Evolutionary conservation across 2,329 filamentous ascomycete genomes (phyloP).

Genomic region (Rutstroemia sp.): DNA sequence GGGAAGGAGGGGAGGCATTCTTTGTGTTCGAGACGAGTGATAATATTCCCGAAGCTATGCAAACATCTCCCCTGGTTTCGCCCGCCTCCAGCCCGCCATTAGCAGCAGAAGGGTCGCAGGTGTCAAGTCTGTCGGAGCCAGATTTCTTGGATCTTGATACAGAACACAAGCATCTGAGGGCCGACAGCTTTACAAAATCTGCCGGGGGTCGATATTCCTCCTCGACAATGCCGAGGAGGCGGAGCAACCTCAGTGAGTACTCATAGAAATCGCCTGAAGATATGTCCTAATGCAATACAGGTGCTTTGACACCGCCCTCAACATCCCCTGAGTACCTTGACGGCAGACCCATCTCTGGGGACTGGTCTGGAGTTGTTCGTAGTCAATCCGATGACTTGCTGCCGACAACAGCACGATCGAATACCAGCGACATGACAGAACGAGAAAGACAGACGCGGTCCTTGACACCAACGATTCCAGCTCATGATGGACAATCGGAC

Average conservation of each 20-base stretch:
- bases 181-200: constrained; percentile 36
- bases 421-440: constrained; percentile 24
- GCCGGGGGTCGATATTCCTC: constrained; percentile 37
- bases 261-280: neutral
- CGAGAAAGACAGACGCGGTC: constrained; percentile 32
- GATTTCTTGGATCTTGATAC: constrained; percentile 58
- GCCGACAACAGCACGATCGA: constrained; percentile 37
- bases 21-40: constrained; percentile 97
- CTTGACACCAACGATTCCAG: constrained; percentile 32
- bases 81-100: constrained; percentile 80
- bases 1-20: constrained; percentile 95
- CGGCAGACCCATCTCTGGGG: constrained; percentile 41
- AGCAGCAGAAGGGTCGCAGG: constrained; percentile 36
- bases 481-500: constrained; percentile 23
- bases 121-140: constrained; percentile 53
- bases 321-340: constrained; percentile 44
- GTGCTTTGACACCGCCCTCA: constrained; percentile 41
- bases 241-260: constrained; percentile 26
- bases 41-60: constrained; percentile 83
- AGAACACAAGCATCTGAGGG: constrained; percentile 32
- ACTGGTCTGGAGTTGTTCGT: constrained; percentile 41
- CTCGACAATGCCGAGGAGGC: constrained; percentile 26
- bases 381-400: constrained; percentile 50
- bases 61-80: constrained; percentile 90
- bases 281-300: constrained; percentile 11